Evolutionary conservation across 176 grass and related monocot species (phyloP).

Genomic region (Thinopyrum elongatum): DNA sequence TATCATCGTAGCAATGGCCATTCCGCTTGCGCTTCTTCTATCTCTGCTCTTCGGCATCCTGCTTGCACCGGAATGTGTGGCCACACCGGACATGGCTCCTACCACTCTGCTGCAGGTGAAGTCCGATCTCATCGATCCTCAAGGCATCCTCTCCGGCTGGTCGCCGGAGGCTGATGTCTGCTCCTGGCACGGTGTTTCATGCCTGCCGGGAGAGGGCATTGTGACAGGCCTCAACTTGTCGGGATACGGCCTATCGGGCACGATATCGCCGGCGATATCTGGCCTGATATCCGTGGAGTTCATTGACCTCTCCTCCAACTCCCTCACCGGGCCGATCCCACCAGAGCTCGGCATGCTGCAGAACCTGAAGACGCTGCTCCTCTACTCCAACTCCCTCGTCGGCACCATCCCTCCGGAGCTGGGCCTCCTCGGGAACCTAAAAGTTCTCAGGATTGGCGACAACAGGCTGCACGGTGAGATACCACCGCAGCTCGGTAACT

Average conservation of each 20-base stretch:
- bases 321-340: slow-evolving; percentile 64
- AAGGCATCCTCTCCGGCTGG: slow-evolving; percentile 62
- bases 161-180: slow-evolving; percentile 54
- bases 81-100: slow-evolving; percentile 24
- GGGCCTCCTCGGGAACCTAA: slow-evolving; percentile 68
- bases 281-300: slow-evolving; percentile 51
- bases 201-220: slow-evolving; percentile 27
- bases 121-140: slow-evolving; percentile 47
- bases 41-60: slow-evolving; percentile 26
- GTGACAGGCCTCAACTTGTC: slow-evolving; percentile 79
- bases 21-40: slow-evolving; percentile 22
- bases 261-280: slow-evolving; percentile 53
- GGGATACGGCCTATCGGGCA: slow-evolving; percentile 48
- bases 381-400: slow-evolving; percentile 83
- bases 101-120: slow-evolving; percentile 59
- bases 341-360: slow-evolving; percentile 56
- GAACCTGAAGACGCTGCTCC: slow-evolving; percentile 64
- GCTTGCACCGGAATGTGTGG: slow-evolving; percentile 29
- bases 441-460: slow-evolving; percentile 70
- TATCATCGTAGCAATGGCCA: slow-evolving; percentile 41
- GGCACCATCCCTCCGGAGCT: slow-evolving; percentile 68
- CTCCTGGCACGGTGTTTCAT: slow-evolving; percentile 68
- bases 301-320: slow-evolving; percentile 87
- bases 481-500: slow-evolving; percentile 62
- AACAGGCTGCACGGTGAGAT: slow-evolving; percentile 75